Evolutionary conservation across 192 early-diverging fungal genomes (phyloP), one percentile per base, ranked within the genome.

Genomic region (Coemansia sp.): DNA sequence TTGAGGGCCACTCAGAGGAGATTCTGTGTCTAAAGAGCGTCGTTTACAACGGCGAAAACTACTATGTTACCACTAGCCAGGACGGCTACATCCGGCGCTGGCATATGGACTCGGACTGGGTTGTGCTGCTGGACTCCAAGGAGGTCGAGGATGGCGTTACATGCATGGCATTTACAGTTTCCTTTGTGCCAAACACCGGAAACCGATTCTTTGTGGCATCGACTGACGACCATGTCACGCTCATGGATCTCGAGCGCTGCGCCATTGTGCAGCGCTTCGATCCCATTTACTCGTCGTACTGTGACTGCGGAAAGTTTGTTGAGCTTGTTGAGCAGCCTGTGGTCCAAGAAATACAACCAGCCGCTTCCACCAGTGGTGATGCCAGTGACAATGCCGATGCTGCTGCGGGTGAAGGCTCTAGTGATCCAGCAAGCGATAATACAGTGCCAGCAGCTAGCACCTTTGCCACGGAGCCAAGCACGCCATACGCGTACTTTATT

Each of bases 161-260:
- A 2, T 95, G 93, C 76, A 98, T 98, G 95, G 94, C 94, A 12
- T 98, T 98, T 78, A 94, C 91, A 0, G 90, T 94, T 15, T 91
- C 94, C 20, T 98, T 98, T 82, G 79, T 95, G 30, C 95, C 95
- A 2, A 88, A 93, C 66, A 93, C 93, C 2, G 95, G 94, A 25
- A 98, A 98, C 82, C 90, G 87, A 61, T 98, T 93, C 79, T 95
- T 98, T 69, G 63, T 94, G 43, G 94, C 93, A 4, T 87, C 95
- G 6, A 92, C 91, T 35, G 95, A 98, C 62, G 93, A 92, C 68
- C 87, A 91, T 58, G 70, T 96, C 29, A 82, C 87, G 64, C 75
- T 98, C n/a, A 95, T 92, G 75, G 95, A 98, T 67, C 94, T 98
- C 72, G 95, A 96, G 61, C 64, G 66, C 13, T 87, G 75, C 63